phyloP scores from a whole-genome alignment of 2,329 filamentous ascomycete genomes.

The Colletotrichum liaoningense region DNA sequence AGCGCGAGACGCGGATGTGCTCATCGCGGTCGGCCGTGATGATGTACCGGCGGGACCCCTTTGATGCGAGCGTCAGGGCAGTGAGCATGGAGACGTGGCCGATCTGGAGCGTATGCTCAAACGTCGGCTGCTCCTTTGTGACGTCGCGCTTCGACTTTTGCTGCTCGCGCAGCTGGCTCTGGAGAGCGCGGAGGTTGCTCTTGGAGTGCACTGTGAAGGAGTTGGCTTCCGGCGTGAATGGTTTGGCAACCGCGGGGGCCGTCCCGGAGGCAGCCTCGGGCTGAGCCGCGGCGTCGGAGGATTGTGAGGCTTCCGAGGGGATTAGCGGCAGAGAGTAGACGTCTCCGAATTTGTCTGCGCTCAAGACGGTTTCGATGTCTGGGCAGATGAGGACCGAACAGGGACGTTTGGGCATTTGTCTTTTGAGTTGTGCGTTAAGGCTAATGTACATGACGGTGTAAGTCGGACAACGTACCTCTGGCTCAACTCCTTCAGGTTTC shows the following conservation, averaged over 20 bases:
- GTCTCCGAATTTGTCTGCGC: slow-evolving; percentile 96
- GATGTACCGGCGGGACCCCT: slow-evolving; percentile 58
- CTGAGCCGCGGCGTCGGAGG: slow-evolving; percentile 38
- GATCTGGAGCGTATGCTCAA: slow-evolving; percentile 82
- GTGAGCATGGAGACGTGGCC: slow-evolving; percentile 97
- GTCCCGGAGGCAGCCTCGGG: slow-evolving; percentile 5
- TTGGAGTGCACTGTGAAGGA: slow-evolving; percentile 72
- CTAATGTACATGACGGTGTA: slow-evolving; percentile 21
- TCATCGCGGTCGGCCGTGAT: slow-evolving; percentile 68
- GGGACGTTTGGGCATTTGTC: slow-evolving; percentile 89
- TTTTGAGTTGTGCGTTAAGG: slow-evolving; percentile 52
- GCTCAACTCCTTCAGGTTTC: slow-evolving; percentile 74
- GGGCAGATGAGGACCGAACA: slow-evolving; percentile 78
- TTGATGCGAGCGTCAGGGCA: slow-evolving; percentile 69
- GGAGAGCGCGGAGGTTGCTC: slow-evolving; percentile 70
- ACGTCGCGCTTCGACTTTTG: slow-evolving; percentile 39
- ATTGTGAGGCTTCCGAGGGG: slow-evolving; percentile 37
- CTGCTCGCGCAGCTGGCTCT: slow-evolving; percentile 60
- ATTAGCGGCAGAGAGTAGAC: slow-evolving; percentile 89
- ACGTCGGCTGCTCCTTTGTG: slow-evolving; percentile 58
- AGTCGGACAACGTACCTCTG: slow-evolving; percentile 67
- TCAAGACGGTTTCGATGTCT: slow-evolving; percentile 79
- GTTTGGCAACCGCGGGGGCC: slow-evolving; percentile 41
- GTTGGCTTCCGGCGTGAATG: slow-evolving; percentile 64
- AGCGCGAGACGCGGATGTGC: slow-evolving; percentile 90